These are phyloP conservation scores for Hypoxylon crocopeplum DNA, from an alignment of 495 filamentous ascomycete genomes.

Conservation along the genomic window DNA sequence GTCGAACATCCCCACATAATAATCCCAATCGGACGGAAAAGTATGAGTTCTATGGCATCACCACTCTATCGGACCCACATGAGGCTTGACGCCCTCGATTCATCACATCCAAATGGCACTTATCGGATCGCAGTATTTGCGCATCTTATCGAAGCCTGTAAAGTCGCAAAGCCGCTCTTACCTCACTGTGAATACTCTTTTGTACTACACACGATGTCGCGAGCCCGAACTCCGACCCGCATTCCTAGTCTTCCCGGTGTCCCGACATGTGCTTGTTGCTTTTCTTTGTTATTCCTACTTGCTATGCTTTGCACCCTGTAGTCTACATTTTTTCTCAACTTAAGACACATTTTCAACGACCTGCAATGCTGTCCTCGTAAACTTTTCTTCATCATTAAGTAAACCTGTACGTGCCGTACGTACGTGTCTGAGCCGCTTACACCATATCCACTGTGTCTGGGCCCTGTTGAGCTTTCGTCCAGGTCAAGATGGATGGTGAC, in stretches of 20 bases:
- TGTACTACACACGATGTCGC: constrained; percentile 12
- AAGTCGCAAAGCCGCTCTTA: background rate
- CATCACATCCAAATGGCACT: constrained; percentile 8
- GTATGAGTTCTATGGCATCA: constrained; percentile 27
- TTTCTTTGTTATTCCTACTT: constrained; percentile 14
- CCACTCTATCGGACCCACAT: constrained; percentile 24
- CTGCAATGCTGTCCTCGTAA: constrained; percentile 13
- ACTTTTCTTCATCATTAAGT: constrained; percentile 6
- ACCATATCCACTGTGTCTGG: background rate
- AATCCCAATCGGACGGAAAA: constrained; percentile 10
- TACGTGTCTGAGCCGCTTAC: background rate
- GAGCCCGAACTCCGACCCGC: constrained; percentile 29
- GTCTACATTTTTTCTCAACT: background rate
- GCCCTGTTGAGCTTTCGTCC: background rate
- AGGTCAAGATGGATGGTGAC: constrained; percentile 23
- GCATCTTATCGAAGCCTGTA: background rate
- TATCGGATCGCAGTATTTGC: constrained; percentile 4
- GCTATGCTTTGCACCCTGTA: background rate
- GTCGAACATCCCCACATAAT: background rate
- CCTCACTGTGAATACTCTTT: background rate
- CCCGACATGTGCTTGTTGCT: constrained; percentile 20
- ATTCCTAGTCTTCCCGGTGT: constrained; percentile 9
- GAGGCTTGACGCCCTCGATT: constrained; percentile 28
- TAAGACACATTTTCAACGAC: background rate
- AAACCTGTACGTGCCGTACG: background rate